Conservation (phyloP, 2,329 filamentous ascomycete genomes). For the Alternaria ventricosa region DNA sequence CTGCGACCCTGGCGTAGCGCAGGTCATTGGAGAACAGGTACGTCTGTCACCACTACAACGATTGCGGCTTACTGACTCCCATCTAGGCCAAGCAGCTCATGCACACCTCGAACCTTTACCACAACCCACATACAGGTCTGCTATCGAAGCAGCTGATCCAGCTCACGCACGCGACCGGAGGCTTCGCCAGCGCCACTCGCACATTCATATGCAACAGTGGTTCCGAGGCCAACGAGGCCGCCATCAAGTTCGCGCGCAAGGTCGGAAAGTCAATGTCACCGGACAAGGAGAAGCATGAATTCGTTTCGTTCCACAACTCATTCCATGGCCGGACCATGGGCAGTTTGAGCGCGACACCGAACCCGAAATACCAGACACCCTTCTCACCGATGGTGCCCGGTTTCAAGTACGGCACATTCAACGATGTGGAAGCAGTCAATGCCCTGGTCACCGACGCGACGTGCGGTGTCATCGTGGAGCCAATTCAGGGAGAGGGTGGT, state of each 20-base stretch:
- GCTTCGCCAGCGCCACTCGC: conserved; percentile 78
- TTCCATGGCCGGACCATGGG: conserved; percentile 99
- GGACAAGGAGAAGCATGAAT: conserved; percentile 74
- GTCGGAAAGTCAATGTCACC: conserved; percentile 78
- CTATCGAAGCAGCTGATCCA: conserved; percentile 86
- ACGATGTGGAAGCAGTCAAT: conserved; percentile 76
- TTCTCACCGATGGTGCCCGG: conserved; percentile 96
- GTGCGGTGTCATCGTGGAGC: conserved; percentile 94
- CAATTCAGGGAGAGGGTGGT: conserved; percentile 96
- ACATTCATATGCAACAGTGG: conserved; percentile 97
- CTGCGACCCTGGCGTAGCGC: conserved; percentile 78
- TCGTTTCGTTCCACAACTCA: conserved; percentile 88
- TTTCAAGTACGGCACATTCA: conserved; percentile 85
- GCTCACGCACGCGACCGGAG: conserved; percentile 78
- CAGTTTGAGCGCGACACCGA: conserved; percentile 91
- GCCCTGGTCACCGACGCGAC: conserved; percentile 82
- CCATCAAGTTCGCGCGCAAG: conserved; percentile 96
- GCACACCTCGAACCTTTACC: conserved; percentile 95
- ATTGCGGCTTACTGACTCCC: conserved; percentile 17
- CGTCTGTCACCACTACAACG: neutral
- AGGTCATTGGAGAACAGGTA: conserved; percentile 80
- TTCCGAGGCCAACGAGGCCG: conserved; percentile 95
- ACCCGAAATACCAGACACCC: conserved; percentile 95
- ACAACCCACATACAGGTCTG: conserved; percentile 93
- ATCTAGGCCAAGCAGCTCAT: conserved; percentile 70